These are phyloP conservation scores for Penicillium sp. DNA, from an alignment of 2,329 filamentous ascomycete species.

Conservation along the genomic window DNA sequence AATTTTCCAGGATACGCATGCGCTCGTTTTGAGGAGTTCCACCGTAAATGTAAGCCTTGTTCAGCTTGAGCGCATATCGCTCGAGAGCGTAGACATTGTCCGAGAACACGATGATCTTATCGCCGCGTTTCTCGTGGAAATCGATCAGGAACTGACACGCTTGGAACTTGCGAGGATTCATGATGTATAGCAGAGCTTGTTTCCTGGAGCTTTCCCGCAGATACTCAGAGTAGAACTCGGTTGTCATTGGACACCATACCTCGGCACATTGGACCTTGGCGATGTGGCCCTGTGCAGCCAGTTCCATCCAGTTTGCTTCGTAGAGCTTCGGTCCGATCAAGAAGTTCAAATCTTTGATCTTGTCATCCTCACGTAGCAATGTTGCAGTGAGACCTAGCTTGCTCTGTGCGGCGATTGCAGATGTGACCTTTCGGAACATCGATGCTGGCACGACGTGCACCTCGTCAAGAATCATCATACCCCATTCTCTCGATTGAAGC, in stretches of 20 bases:
- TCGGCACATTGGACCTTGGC: constrained; percentile 96
- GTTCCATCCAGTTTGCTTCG: constrained; percentile 99
- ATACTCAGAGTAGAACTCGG: constrained; percentile 96
- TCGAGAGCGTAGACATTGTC: constrained; percentile 94
- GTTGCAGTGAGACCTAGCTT: constrained; percentile 95
- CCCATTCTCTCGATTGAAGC: constrained; percentile 86
- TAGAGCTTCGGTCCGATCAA: constrained; percentile 96
- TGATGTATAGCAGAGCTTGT: constrained; percentile 76
- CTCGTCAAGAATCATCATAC: constrained; percentile 93
- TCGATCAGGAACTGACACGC: constrained; percentile 98
- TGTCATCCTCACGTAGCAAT: constrained; percentile 92
- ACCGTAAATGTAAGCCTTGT: constrained; percentile 88
- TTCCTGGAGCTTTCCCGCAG: constrained; percentile 69
- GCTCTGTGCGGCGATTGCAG: constrained; percentile 88
- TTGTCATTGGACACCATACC: constrained; percentile 99
- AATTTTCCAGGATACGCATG: constrained; percentile 84
- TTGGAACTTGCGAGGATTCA: constrained; percentile 97
- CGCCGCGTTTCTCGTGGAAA: constrained; percentile 89
- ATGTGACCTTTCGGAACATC: constrained; percentile 93
- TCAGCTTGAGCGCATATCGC: constrained; percentile 77
- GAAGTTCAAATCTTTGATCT: constrained; percentile 96
- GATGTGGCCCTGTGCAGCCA: constrained; percentile 95
- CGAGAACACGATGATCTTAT: constrained; percentile 98
- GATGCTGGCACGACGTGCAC: constrained; percentile 97
- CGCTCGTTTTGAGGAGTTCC: constrained; percentile 84